phyloP scores from a whole-genome alignment of 257 asterid genomes.

The Salvia rosmarinus region DNA sequence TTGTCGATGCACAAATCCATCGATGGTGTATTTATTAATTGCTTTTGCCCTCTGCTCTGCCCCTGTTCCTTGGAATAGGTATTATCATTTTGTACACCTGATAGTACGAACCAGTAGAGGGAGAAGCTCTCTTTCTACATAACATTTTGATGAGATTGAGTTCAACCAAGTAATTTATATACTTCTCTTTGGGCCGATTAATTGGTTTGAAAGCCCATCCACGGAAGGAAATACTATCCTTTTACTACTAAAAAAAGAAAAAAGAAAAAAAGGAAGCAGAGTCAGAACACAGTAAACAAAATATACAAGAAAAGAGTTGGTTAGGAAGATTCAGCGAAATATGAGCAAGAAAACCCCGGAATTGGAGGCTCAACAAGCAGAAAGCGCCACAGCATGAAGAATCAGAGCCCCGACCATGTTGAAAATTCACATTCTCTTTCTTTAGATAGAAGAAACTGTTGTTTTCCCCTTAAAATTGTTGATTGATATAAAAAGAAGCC shows the following conservation, averaged over 20 bases:
- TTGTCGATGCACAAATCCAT: too few species aligned
- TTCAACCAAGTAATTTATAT: too few species aligned
- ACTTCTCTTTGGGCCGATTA: too few species aligned
- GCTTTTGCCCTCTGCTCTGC: too few species aligned
- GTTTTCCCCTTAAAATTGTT: background rate
- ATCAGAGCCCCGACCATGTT: constrained; percentile 34
- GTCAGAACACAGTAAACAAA: background rate
- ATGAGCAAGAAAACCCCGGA: constrained; percentile 37
- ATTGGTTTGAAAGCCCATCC: too few species aligned
- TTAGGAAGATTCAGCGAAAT: constrained; percentile 2
- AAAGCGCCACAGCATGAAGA: constrained; percentile 60
- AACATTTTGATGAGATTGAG: too few species aligned
- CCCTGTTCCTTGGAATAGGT: too few species aligned
- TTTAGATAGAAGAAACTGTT: constrained; percentile 41
- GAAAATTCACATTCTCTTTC: constrained; percentile 41
- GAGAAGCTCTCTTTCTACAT: too few species aligned
- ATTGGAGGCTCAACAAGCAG: constrained; percentile 66
- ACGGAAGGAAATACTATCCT: too few species aligned
- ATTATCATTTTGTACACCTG: too few species aligned
- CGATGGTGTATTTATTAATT: too few species aligned
- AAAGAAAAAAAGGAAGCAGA: background rate
- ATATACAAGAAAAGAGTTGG: background rate
- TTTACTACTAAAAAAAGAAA: background rate
- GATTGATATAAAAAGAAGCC: background rate
- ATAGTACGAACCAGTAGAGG: too few species aligned